These are phyloP conservation scores for Plasmodium inui DNA, from an alignment of 169 alveolate genomes.

Conservation along the genomic window DNA sequence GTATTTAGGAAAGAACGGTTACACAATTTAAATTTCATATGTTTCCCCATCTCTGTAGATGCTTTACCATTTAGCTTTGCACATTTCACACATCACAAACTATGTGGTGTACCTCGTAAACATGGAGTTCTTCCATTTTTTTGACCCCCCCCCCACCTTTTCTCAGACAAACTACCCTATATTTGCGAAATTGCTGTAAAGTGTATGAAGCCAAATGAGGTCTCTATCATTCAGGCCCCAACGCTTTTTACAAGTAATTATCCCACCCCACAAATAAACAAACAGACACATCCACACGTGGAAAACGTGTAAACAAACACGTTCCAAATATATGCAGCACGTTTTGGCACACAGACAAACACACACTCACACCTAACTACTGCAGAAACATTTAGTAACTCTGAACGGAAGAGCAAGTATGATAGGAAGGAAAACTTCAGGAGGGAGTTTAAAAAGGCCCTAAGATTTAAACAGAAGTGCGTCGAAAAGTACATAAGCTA, in stretches of 20 bases:
- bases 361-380: background rate
- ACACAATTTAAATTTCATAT: background rate
- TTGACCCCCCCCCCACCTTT: background rate
- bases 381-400: constrained; percentile 55
- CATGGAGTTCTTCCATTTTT: background rate
- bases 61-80: background rate
- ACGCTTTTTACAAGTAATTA: constrained; percentile 44
- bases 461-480: constrained; percentile 66
- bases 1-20: constrained; percentile 74
- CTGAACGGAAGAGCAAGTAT: constrained; percentile 40
- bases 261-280: background rate
- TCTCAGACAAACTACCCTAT: constrained; percentile 58
- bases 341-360: background rate
- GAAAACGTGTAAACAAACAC: background rate
- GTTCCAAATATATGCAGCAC: background rate
- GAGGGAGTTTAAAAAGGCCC: constrained; percentile 49
- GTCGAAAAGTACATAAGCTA: constrained; percentile 20
- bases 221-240: constrained; percentile 68
- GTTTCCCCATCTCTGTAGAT: background rate
- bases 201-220: constrained; percentile 67
- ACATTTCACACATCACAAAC: background rate
- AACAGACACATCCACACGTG: background rate
- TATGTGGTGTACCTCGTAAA: background rate
- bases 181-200: constrained; percentile 67
- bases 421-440: constrained; percentile 73